Evolutionary conservation across 768 basidiomycete species (phyloP).

Genomic region (Hericium erinaceus): DNA sequence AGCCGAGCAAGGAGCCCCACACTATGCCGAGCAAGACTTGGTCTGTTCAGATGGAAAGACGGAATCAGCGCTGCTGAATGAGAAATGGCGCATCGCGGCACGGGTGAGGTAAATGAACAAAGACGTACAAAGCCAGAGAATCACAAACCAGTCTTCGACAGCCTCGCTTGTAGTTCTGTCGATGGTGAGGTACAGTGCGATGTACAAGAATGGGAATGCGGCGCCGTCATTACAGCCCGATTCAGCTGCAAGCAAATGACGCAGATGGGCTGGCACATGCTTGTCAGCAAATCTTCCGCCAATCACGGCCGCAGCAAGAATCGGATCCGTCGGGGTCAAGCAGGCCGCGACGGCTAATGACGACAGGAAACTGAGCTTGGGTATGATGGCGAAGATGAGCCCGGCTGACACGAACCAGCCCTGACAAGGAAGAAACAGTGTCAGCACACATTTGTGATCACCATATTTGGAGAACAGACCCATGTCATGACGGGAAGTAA

Average conservation of each 20-base stretch:
- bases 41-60: conserved; percentile 35
- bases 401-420: conserved; percentile 93
- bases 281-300: conserved; percentile 98
- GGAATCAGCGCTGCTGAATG: neutral
- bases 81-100: too few species aligned
- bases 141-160: conserved; percentile 79
- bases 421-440: conserved; percentile 26
- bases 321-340: conserved; percentile 91
- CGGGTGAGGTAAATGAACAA: neutral
- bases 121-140: conserved; percentile 74
- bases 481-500: conserved; percentile 78
- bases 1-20: conserved; percentile 70
- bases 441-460: neutral
- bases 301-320: conserved; percentile 83
- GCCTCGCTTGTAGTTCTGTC: conserved; percentile 55
- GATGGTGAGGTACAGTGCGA: conserved; percentile 80
- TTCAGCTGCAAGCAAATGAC: conserved; percentile 58
- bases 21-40: conserved; percentile 68
- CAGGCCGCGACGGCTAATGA: conserved; percentile 87
- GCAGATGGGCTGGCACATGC: conserved; percentile 83
- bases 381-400: conserved; percentile 87
- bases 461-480: conserved; percentile 35
- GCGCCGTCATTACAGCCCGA: conserved; percentile 96
- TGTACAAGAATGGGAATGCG: conserved; percentile 87
- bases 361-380: conserved; percentile 81